Base-by-base conservation (phyloP, 2,329 filamentous ascomycete species). In the Rosellinia necatrix region DNA sequence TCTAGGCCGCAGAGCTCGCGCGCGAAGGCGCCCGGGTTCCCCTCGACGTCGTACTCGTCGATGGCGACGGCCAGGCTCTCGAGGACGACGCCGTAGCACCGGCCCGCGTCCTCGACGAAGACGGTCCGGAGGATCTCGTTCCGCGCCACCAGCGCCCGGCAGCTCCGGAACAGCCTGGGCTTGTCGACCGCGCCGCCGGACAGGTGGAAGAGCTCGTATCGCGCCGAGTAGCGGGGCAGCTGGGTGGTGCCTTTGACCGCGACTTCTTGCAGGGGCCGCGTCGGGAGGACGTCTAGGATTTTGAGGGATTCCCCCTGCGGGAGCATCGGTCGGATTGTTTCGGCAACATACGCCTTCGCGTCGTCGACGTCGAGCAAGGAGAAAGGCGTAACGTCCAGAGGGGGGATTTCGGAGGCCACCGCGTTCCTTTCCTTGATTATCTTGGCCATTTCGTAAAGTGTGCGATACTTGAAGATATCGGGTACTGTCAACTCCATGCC, bases 101-200 rank as follows among this genome's bases (percentile, higher is more conserved):
- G 74, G 5, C 73, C 74, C 19, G 76, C 73, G 54, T 78, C 74
- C 53, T 79, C 75, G 12, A 87, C 76, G 59, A 89, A 89, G 4
- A 88, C 81, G 0, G 86, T 89, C 4, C 85, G 81, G 2, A 89
- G 74, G 21, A 89, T 85, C 63, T 88, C 85, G 66, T 88, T 85
- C 6, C 75, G 76, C 2, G 77, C 71, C 1, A 89, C 81, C 3
- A 89, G 78, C 29, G 83, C 73, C 44, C 78, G 76, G 60, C 82
- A 85, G 43, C 77, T 76, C 15, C 71, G 58, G 27, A 79, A 72
- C 21, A 87, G 75, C 10, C 76, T 76, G 9, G 75, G 70, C 12
- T 76, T 65, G 48, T 87, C 73, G 10, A 87, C 72, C 0, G 64
- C 59, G 0, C 75, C 76, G 0, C 75, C 76, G 21, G 83, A 77